These are phyloP conservation scores for Coemansia sp. DNA, from an alignment of 192 early-diverging fungal species.

Conservation along the genomic window DNA sequence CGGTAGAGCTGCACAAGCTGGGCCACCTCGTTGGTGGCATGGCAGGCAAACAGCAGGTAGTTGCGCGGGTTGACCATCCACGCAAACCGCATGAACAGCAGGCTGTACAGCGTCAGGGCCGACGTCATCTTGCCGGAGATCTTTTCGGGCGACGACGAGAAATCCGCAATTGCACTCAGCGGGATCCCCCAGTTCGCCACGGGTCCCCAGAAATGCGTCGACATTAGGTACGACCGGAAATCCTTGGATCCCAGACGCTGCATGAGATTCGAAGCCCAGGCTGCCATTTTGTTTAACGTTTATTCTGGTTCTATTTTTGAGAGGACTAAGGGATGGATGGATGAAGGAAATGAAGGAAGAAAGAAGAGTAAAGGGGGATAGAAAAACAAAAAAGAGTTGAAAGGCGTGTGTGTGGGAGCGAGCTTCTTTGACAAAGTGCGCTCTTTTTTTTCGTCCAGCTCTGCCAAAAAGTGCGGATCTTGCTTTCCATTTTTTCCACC, in stretches of 20 bases:
- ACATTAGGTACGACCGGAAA: conserved; percentile 72
- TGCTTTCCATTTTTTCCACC: no score
- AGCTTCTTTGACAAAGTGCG: no score
- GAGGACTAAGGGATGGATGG: neutral
- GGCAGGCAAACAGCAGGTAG: conserved; percentile 91
- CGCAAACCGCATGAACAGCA: conserved; percentile 94
- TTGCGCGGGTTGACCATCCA: conserved; percentile 90
- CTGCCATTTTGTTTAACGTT: conserved; percentile 32
- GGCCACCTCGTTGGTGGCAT: conserved; percentile 86
- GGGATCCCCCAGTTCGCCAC: conserved; percentile 95
- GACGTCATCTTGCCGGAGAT: conserved; percentile 95
- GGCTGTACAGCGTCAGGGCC: conserved; percentile 86
- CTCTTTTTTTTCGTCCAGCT: no score
- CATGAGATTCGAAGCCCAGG: conserved; percentile 52
- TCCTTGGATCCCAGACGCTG: conserved; percentile 63
- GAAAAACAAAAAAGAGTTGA: neutral
- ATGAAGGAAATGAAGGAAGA: neutral
- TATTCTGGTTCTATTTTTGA: neutral
- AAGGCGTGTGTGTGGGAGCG: neutral
- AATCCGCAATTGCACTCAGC: conserved; percentile 91
- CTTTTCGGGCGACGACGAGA: conserved; percentile 83
- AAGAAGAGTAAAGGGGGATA: neutral
- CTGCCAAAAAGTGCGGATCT: no score
- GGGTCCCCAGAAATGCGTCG: conserved; percentile 57
- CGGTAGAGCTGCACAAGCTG: conserved; percentile 88